Conservation (phyloP, 495 filamentous ascomycete species). For the Penicillium cataractarum region DNA sequence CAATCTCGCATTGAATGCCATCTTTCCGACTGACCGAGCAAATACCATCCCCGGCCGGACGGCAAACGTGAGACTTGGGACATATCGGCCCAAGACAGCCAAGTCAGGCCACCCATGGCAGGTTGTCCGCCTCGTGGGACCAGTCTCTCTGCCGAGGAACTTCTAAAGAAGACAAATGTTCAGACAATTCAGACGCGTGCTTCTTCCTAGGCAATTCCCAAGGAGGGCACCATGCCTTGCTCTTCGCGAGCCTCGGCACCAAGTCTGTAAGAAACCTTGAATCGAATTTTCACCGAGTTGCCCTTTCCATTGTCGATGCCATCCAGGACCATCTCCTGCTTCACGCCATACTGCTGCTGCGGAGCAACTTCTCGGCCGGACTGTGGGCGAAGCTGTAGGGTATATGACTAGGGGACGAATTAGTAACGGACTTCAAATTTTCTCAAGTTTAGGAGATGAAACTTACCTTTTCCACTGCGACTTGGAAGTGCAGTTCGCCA, state of each 20-base stretch:
- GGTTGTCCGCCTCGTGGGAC: not conserved
- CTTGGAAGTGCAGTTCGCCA: slow-evolving; percentile 82
- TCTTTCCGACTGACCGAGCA: slow-evolving; percentile 10
- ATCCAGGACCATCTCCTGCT: slow-evolving; percentile 78
- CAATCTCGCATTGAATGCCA: not conserved
- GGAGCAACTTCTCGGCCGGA: slow-evolving; percentile 74
- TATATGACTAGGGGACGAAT: slow-evolving; percentile 59
- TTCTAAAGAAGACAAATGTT: not conserved
- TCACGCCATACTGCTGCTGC: slow-evolving; percentile 75
- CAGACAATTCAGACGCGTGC: not conserved
- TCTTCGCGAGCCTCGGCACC: slow-evolving; percentile 69
- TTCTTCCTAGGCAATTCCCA: slow-evolving; percentile 65
- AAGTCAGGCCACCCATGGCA: not conserved
- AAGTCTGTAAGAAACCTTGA: slow-evolving; percentile 80
- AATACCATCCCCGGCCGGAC: not conserved
- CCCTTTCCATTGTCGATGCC: slow-evolving; percentile 73
- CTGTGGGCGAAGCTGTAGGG: slow-evolving; percentile 81
- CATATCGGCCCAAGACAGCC: not conserved
- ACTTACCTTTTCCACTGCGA: slow-evolving; percentile 88
- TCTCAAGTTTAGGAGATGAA: not conserved
- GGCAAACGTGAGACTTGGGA: not conserved
- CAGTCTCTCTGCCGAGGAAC: not conserved
- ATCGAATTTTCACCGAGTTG: slow-evolving; percentile 79
- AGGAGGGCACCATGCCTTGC: slow-evolving; percentile 84
- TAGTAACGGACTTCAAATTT: not conserved